phyloP scores from a whole-genome alignment of 352 stramenopile species.

The Phytophthora syringae region DNA sequence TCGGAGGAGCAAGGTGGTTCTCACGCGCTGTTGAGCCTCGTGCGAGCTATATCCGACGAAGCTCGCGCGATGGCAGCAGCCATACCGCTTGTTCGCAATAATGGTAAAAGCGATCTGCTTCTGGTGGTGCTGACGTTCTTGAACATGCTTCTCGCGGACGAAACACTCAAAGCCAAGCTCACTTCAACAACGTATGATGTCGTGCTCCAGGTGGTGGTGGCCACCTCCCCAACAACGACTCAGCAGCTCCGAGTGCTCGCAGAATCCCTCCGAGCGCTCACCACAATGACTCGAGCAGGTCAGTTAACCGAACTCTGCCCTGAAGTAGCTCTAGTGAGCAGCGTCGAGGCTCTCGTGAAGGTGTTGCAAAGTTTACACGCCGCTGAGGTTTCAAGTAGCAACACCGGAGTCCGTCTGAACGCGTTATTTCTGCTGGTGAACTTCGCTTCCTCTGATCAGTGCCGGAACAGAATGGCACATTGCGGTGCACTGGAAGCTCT shows the following conservation, averaged over 20 bases:
- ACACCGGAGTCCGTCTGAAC: constrained; percentile 51
- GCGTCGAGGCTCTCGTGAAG: constrained; percentile 55
- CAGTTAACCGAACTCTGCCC: constrained; percentile 35
- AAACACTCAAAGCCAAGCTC: constrained; percentile 58
- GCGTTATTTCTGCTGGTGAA: constrained; percentile 75
- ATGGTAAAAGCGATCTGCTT: constrained; percentile 31
- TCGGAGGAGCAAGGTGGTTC: constrained; percentile 36
- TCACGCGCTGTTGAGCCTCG: constrained; percentile 51
- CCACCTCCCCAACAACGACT: constrained; percentile 11
- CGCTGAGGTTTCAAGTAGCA: constrained; percentile 11
- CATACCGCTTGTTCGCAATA: constrained; percentile 16
- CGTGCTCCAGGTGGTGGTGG: constrained; percentile 56
- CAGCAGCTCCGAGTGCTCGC: constrained; percentile 42
- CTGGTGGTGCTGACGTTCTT: constrained; percentile 54
- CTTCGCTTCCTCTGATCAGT: constrained; percentile 55
- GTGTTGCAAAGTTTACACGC: constrained; percentile 33
- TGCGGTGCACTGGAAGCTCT: constrained; percentile 53
- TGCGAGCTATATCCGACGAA: constrained; percentile 61
- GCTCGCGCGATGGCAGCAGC: constrained; percentile 14
- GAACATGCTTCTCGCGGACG: constrained; percentile 56
- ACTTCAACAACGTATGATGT: constrained; percentile 68
- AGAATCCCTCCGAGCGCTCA: constrained; percentile 59
- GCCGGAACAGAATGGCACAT: constrained; percentile 48
- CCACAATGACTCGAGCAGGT: constrained; percentile 51
- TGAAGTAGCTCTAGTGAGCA: constrained; percentile 45